phyloP scores from a whole-genome alignment of 1,284 basidiomycete species.

The Pseudomicrostroma phylloplanum region DNA sequence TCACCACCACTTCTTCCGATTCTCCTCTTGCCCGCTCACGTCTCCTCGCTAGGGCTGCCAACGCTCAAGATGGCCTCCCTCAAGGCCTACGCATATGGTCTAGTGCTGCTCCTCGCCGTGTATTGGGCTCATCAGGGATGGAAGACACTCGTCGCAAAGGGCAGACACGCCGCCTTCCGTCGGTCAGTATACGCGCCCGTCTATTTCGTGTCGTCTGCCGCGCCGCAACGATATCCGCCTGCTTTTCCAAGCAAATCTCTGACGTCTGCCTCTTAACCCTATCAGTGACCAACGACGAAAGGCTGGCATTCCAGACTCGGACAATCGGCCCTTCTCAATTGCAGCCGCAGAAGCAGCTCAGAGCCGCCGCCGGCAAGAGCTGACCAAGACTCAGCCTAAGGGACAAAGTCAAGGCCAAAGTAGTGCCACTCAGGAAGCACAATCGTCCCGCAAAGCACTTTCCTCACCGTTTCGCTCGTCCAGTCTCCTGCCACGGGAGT shows the following conservation, averaged over 20 bases:
- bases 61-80: background rate
- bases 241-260: background rate
- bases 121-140: background rate
- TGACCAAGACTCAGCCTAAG: no score
- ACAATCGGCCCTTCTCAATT: background rate
- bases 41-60: no score
- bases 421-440: no score
- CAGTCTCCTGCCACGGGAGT: no score
- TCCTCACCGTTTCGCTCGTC: no score
- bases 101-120: background rate
- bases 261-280: background rate
- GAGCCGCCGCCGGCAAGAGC: background rate
- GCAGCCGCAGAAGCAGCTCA: slow-evolving; percentile 1
- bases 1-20: no score
- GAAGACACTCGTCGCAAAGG: background rate
- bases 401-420: no score
- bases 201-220: background rate
- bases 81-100: background rate
- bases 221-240: no score
- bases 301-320: background rate
- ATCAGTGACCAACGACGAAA: slow-evolving; percentile 1
- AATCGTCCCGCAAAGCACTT: no score
- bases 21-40: no score
- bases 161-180: background rate
- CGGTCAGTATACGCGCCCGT: background rate